Base-by-base conservation (phyloP, 495 filamentous ascomycete species). In the Trichoderma gamsii region DNA sequence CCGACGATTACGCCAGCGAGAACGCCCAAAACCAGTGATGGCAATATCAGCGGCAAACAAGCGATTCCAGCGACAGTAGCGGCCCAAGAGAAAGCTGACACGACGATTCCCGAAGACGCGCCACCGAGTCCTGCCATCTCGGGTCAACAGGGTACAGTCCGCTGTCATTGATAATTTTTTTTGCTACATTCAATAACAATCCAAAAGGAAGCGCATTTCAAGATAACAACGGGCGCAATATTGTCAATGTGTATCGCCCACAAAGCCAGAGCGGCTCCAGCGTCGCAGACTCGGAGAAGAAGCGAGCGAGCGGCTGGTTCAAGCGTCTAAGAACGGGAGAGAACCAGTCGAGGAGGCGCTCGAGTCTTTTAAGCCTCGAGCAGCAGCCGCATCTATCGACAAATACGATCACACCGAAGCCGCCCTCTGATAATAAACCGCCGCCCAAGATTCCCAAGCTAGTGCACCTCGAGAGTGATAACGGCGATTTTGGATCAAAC, bases 401-500 rank as follows among this genome's bases (percentile, higher is more conserved):
- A 29, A 29, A 1, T 29, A 29, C 29, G 29, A 29, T 76, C 64
- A 70, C 75, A 29, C 72, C 64, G 65, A 77, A 76, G 61, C 78
- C 79, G 64, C 76, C 80, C 29, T 72, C 70, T 64, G 79, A 79
- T 52, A 79, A 83, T 52, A 79, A 83, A 15, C 86, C 86, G 61
- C 85, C 86, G 15, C 86, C 86, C 21, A 86, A 82, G 78, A 80
- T 88, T 51, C 86, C 86, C 63, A 85, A 88, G 68, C 78, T 87
- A 68, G 81, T 76, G 69, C 79, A 79, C 41, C 76, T 86, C 65
- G 82, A 85, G 72, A 72, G 75, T 64, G 74, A 79, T 52, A 77
- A 78, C 35, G 72, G 68, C 11, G 73, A 73, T 25, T 75, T 88
- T 68, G 85, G 85, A 41, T 79, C 76, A 64, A 85, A 87, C 46